Conservation (phyloP, 495 filamentous ascomycete genomes). For the Hypoxylon fragiforme region DNA sequence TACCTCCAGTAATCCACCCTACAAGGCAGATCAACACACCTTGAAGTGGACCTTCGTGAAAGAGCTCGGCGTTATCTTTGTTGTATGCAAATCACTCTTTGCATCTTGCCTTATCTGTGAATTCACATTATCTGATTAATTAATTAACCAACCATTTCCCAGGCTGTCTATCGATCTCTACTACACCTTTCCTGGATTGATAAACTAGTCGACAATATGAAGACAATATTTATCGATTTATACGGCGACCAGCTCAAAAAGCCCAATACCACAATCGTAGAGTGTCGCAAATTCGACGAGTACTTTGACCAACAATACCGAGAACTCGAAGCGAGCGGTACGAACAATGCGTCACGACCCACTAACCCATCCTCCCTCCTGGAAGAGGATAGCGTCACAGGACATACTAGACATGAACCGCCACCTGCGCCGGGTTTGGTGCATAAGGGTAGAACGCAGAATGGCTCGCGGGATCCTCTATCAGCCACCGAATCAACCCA, state of each 20-base stretch:
- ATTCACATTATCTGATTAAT: conserved; percentile 1
- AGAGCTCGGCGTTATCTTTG: conserved; percentile 92
- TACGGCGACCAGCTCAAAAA: conserved; percentile 87
- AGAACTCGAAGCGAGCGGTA: conserved; percentile 68
- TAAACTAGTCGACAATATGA: conserved; percentile 91
- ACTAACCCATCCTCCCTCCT: conserved; percentile 43
- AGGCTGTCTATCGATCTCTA: conserved; percentile 97
- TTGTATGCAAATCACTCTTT: conserved; percentile 62
- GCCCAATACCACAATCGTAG: conserved; percentile 72
- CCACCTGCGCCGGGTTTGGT: conserved; percentile 48
- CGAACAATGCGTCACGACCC: conserved; percentile 35
- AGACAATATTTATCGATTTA: conserved; percentile 82
- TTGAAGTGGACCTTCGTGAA: conserved; percentile 91
- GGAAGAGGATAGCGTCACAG: conserved; percentile 46
- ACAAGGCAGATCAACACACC: conserved; percentile 92
- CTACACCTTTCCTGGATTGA: conserved; percentile 96
- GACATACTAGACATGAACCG: conserved; percentile 45
- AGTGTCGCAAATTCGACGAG: conserved; percentile 78
- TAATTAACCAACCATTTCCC: no score
- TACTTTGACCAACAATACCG: conserved; percentile 93
- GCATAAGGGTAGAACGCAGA: conserved; percentile 32
- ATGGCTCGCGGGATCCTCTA: conserved; percentile 42
- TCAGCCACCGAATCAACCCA: conserved; percentile 65
- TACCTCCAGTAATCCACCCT: conserved; percentile 65
- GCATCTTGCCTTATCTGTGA: neutral